Conservation (phyloP, 2,329 filamentous ascomycete species). For the Arachnopeziza araneosa region DNA sequence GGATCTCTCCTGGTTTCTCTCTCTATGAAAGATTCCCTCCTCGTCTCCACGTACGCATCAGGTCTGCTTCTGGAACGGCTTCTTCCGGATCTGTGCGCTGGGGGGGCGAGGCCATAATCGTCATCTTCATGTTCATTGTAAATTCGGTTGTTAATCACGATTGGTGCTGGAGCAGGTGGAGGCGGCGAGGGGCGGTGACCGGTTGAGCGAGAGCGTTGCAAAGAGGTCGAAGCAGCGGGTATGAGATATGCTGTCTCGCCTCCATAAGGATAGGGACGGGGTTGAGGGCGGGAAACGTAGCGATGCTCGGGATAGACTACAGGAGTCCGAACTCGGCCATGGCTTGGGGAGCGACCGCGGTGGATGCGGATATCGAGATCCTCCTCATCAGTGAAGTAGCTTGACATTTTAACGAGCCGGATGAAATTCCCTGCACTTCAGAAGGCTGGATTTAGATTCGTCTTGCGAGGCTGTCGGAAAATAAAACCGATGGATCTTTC, state of each 20-base stretch:
- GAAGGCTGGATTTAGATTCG: background rate
- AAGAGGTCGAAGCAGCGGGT: conserved; percentile 17
- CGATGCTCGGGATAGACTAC: conserved; percentile 36
- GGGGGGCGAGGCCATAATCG: background rate
- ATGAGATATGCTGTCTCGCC: conserved; percentile 1
- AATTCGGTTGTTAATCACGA: conserved; percentile 17
- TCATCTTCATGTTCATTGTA: background rate
- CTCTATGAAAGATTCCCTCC: background rate
- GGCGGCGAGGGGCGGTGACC: conserved; percentile 19
- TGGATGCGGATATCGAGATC: conserved; percentile 47
- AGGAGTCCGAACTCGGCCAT: conserved; percentile 28
- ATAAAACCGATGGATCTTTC: background rate
- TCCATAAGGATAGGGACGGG: background rate
- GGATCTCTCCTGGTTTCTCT: background rate
- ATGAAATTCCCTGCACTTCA: background rate
- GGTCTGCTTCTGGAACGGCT: background rate
- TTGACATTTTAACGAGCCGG: conserved; percentile 19
- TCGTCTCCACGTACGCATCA: background rate
- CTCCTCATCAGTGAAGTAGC: conserved; percentile 40
- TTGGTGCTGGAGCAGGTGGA: conserved; percentile 32
- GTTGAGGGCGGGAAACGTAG: background rate
- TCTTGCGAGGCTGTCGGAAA: background rate
- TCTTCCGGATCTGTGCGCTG: background rate
- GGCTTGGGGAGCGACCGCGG: conserved; percentile 20
- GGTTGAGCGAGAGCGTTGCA: conserved; percentile 15